These are phyloP conservation scores for Penicillium psychrofluorescens DNA, from an alignment of 495 filamentous ascomycete genomes.

Conservation along the genomic window DNA sequence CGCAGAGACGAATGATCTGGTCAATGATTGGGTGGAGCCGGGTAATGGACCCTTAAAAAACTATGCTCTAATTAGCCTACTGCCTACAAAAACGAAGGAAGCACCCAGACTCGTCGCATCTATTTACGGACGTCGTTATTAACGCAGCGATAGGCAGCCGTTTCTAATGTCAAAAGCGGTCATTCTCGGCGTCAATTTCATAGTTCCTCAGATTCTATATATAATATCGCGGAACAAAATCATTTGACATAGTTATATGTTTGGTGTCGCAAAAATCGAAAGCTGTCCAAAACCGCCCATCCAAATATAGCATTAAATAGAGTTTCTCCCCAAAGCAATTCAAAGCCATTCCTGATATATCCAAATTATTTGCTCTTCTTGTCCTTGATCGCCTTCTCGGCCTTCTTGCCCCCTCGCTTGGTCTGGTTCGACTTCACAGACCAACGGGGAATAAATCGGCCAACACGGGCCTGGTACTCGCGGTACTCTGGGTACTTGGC, in stretches of 20 bases:
- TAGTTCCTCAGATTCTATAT: too few species aligned
- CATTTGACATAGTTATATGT: not conserved
- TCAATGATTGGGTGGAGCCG: too few species aligned
- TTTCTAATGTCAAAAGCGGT: too few species aligned
- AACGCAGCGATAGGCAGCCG: too few species aligned
- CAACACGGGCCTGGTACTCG: constrained; percentile 75
- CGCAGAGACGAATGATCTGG: too few species aligned
- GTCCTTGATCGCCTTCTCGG: constrained; percentile 4
- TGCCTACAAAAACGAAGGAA: too few species aligned
- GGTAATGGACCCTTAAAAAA: too few species aligned
- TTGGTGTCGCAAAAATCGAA: not conserved
- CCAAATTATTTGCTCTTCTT: constrained; percentile 20
- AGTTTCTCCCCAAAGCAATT: not conserved
- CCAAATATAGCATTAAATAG: not conserved
- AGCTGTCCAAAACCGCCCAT: not conserved
- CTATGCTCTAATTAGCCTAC: too few species aligned
- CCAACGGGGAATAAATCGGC: constrained; percentile 69
- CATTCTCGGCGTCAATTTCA: too few species aligned
- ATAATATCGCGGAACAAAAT: not conserved
- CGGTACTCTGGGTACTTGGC: constrained; percentile 85
- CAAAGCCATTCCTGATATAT: constrained; percentile 3
- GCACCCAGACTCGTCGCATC: too few species aligned
- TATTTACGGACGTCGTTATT: too few species aligned
- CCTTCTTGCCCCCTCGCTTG: constrained; percentile 18
- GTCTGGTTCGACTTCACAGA: constrained; percentile 33